Percentiles rank a stretch among this genome's conserved stretches.
Conservation (phyloP, 1,284 basidiomycete genomes). For the Melampsora americana region DNA sequence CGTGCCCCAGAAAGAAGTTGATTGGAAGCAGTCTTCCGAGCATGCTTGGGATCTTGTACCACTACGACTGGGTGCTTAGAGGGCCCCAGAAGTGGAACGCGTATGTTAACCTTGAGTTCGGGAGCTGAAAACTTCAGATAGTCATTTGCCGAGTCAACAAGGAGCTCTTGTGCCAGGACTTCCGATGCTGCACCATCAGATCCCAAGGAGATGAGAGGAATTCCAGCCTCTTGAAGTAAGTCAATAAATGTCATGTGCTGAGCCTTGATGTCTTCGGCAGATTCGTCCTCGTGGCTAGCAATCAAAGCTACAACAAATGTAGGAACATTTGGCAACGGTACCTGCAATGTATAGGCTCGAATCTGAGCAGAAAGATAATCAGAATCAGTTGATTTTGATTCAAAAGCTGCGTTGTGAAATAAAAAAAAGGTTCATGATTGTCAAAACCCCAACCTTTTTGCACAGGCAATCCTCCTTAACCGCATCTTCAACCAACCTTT, state of each 20-base stretch:
- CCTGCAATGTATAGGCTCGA: not conserved
- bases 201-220: not conserved
- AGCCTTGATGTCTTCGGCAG: no score
- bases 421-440: no score
- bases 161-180: no score
- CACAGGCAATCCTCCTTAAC: not conserved
- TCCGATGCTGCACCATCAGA: constrained; percentile 14
- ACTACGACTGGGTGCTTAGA: not conserved
- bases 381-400: not conserved
- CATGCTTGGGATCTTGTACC: constrained; percentile 22
- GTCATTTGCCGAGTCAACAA: not conserved
- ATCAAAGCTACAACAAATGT: not conserved
- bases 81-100: not conserved
- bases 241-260: not conserved
- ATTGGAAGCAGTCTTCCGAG: not conserved
- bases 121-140: not conserved
- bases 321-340: not conserved
- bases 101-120: not conserved
- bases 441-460: not conserved
- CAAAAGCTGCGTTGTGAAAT: no score
- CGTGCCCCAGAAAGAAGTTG: no score
- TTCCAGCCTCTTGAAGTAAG: not conserved
- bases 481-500: not conserved
- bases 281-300: constrained; percentile 7
- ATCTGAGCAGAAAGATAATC: not conserved